These are phyloP conservation scores for Diaporthe sp. DNA, from an alignment of 2,329 filamentous ascomycete genomes.

Conservation along the genomic window DNA sequence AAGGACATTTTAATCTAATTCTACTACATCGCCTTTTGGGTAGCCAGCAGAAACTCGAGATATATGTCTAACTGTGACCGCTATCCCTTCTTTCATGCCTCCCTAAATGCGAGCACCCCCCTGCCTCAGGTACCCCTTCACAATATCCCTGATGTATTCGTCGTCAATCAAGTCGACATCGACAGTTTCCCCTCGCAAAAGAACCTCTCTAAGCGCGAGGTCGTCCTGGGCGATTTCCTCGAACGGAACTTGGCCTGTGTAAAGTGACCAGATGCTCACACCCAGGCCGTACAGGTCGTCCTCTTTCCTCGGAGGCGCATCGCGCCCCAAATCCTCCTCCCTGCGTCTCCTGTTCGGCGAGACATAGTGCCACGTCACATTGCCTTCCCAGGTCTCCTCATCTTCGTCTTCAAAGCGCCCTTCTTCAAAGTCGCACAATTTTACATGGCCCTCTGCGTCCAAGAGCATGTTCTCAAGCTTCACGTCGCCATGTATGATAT, in stretches of 20 bases:
- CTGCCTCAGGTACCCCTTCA: neutral
- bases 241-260: neutral
- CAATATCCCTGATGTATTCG: neutral
- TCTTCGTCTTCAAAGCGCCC: neutral
- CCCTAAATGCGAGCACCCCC: neutral
- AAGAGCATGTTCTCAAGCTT: conserved; percentile 8
- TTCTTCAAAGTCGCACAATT: neutral
- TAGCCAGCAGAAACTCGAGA: neutral
- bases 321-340: too few relatives aligned
- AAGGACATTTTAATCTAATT: too few relatives aligned
- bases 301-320: too few relatives aligned
- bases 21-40: too few relatives aligned
- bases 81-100: neutral
- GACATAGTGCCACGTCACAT: too few relatives aligned
- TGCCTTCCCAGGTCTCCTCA: neutral
- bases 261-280: too few relatives aligned
- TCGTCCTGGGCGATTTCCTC: neutral
- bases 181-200: neutral
- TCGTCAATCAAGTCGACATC: neutral
- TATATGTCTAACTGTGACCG: neutral
- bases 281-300: too few relatives aligned
- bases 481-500: neutral
- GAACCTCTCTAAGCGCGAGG: neutral
- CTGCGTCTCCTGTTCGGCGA: conserved; percentile 7
- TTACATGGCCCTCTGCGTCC: neutral